These are phyloP conservation scores for Acephala macrosclerotiorum DNA, from an alignment of 2,329 filamentous ascomycete genomes.

Conservation along the genomic window DNA sequence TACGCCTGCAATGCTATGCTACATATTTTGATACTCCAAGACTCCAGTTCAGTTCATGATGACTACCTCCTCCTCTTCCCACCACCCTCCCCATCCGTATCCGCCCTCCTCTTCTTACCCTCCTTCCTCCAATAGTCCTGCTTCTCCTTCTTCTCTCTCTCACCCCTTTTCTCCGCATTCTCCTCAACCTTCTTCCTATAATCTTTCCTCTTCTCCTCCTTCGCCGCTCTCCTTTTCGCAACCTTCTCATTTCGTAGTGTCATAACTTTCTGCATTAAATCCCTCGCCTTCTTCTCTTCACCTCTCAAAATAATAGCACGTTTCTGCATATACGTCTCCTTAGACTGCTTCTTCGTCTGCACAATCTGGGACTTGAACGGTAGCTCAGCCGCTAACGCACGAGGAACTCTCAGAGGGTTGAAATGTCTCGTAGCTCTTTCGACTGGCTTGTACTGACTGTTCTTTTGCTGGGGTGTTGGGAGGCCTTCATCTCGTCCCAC, in stretches of 20 bases:
- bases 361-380: conserved; percentile 94
- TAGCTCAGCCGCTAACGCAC: conserved; percentile 80
- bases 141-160: conserved; percentile 87
- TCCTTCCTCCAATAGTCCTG: conserved; percentile 94
- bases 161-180: conserved; percentile 83
- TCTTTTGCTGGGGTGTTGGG: conserved; percentile 79
- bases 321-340: conserved; percentile 91
- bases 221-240: conserved; percentile 81
- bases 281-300: conserved; percentile 88
- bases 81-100: conserved; percentile 56
- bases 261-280: conserved; percentile 91
- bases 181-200: conserved; percentile 86
- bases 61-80: conserved; percentile 40
- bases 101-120: conserved; percentile 77
- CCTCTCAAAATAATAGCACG: conserved; percentile 85
- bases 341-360: conserved; percentile 79
- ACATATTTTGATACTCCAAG: conserved; percentile 11
- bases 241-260: conserved; percentile 90
- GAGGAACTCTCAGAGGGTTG: conserved; percentile 76
- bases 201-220: conserved; percentile 83
- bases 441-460: conserved; percentile 81
- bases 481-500: conserved; percentile 81
- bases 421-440: conserved; percentile 76
- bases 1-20: conserved; percentile 19
- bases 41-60: conserved; percentile 11